Conservation (phyloP, 768 basidiomycete species). For the Cubamyces sp. region DNA sequence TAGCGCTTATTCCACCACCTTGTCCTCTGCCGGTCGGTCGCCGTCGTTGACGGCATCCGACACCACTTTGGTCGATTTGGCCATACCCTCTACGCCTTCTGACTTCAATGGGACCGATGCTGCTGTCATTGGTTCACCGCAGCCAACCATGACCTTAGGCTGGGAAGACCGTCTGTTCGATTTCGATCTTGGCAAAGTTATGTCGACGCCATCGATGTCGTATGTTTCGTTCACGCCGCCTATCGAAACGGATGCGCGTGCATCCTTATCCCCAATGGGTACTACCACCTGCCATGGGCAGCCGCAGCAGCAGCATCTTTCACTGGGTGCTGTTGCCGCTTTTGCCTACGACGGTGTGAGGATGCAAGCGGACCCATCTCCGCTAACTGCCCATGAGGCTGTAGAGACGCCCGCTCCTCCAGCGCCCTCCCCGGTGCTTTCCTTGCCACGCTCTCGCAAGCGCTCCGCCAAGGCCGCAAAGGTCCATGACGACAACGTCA, state of each 20-base stretch:
- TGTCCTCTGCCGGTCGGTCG: no score
- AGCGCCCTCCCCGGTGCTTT: no score
- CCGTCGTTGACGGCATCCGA: no score
- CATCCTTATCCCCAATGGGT: background rate
- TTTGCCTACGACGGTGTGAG: constrained; percentile 1
- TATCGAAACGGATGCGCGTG: background rate
- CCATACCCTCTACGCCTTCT: no score
- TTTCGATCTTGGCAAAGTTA: no score
- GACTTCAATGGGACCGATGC: no score
- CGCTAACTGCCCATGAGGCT: constrained; percentile 4
- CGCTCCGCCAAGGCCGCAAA: background rate
- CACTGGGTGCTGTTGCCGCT: constrained; percentile 3
- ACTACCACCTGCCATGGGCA: background rate
- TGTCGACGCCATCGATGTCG: background rate
- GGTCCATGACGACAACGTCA: background rate
- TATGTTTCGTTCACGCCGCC: background rate
- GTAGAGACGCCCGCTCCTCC: no score
- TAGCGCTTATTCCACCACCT: no score
- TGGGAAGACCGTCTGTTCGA: no score
- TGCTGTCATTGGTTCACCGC: no score
- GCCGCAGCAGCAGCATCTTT: constrained; percentile 11
- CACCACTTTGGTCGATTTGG: no score
- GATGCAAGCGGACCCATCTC: constrained; percentile 1
- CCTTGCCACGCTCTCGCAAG: background rate
- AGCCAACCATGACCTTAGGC: no score